Evolutionary conservation across 352 stramenopile species (phyloP).

Genomic region (Phytophthora uliginosa): DNA sequence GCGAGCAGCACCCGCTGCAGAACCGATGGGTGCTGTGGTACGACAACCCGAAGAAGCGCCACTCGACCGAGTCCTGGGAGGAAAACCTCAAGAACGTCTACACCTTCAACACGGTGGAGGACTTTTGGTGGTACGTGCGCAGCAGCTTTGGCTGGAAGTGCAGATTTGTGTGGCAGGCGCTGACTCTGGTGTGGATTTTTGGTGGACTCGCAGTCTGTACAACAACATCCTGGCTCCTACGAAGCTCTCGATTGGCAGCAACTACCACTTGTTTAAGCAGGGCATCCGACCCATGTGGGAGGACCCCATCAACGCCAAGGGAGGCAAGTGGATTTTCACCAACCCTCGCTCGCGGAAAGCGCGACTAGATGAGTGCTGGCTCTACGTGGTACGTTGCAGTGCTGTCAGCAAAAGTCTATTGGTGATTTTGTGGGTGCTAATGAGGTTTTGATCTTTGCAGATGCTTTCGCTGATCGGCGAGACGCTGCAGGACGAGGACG

Average conservation of each 20-base stretch:
- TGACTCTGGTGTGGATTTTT: constrained; percentile 10
- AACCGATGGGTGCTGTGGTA: constrained; percentile 93
- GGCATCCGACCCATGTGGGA: constrained; percentile 98
- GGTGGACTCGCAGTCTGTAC: constrained; percentile 70
- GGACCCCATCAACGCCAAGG: constrained; percentile 95
- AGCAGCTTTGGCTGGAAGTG: neutral
- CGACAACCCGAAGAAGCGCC: constrained; percentile 92
- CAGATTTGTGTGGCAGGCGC: neutral
- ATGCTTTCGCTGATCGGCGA: constrained; percentile 97
- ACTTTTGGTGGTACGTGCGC: constrained; percentile 95
- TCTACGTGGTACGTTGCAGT: constrained; percentile 88
- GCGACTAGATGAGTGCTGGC: constrained; percentile 96
- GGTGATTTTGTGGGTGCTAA: constrained; percentile 10
- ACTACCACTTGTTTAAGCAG: constrained; percentile 99
- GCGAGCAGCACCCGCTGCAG: constrained; percentile 81
- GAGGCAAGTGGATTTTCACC: constrained; percentile 98
- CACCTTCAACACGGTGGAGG: constrained; percentile 96
- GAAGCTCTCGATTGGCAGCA: constrained; percentile 92
- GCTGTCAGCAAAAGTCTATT: neutral
- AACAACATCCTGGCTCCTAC: constrained; percentile 96
- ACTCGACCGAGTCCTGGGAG: constrained; percentile 90
- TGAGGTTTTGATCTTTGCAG: constrained; percentile 36
- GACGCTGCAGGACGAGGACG: constrained; percentile 94
- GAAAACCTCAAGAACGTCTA: constrained; percentile 94
- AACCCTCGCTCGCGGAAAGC: constrained; percentile 95